phyloP scores from a whole-genome alignment of 225 moss, liverwort and hornwort species.

The Takakia lepidozioides region DNA sequence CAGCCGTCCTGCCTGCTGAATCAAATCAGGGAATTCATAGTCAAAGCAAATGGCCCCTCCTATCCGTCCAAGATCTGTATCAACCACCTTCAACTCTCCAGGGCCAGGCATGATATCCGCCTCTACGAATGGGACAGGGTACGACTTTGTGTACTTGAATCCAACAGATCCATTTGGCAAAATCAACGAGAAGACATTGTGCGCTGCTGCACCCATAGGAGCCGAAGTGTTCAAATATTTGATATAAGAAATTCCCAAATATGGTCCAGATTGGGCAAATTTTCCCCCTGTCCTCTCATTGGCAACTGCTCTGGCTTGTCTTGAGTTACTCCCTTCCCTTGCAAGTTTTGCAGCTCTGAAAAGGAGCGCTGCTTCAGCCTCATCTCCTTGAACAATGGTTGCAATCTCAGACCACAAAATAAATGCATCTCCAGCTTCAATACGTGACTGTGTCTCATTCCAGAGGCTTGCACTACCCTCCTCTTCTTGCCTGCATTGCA shows the following conservation, averaged over 20 bases:
- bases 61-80: slow-evolving; percentile 21
- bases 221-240: slow-evolving; percentile 2
- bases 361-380: slow-evolving; percentile 21
- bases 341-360: slow-evolving; percentile 18
- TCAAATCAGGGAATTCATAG: slow-evolving; percentile 21
- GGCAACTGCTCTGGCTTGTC: neutral
- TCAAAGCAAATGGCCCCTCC: slow-evolving; percentile 26
- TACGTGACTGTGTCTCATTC: slow-evolving; percentile 21
- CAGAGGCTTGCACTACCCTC: slow-evolving; percentile 13
- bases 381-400: slow-evolving; percentile 12
- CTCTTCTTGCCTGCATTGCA: no score
- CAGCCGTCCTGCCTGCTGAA: slow-evolving; percentile 16
- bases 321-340: slow-evolving; percentile 6
- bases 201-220: neutral
- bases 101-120: slow-evolving; percentile 15
- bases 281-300: neutral
- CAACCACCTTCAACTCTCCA: slow-evolving; percentile 14
- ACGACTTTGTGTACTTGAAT: slow-evolving; percentile 17
- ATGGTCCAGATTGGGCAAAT: slow-evolving; percentile 10
- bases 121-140: slow-evolving; percentile 28
- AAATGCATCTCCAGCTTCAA: slow-evolving; percentile 22
- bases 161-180: slow-evolving; percentile 26
- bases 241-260: slow-evolving; percentile 24
- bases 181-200: slow-evolving; percentile 20
- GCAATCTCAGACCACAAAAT: slow-evolving; percentile 42